These are phyloP conservation scores for Plasmodium fragile DNA, from an alignment of 169 alveolate genomes.

Conservation along the genomic window DNA sequence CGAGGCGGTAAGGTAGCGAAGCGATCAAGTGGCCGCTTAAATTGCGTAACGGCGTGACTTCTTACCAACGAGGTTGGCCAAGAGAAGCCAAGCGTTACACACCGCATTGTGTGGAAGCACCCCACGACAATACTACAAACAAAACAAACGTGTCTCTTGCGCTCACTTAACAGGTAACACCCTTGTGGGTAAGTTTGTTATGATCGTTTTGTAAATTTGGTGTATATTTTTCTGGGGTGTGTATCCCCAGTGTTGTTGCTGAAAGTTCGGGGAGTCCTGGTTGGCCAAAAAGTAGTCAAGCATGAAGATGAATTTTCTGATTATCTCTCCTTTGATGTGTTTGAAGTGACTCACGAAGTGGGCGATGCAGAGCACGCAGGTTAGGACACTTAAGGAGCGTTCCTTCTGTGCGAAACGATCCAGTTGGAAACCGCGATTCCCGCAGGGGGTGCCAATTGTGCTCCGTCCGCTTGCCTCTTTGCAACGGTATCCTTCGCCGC, in stretches of 20 bases:
- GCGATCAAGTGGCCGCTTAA: background rate
- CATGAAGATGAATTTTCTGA: conserved; percentile 31
- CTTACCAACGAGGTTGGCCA: background rate
- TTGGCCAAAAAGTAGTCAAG: conserved; percentile 22
- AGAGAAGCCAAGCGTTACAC: background rate
- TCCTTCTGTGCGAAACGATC: background rate
- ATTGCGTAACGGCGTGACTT: background rate
- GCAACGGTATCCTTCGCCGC: background rate
- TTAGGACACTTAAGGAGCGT: conserved; percentile 9
- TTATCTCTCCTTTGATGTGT: conserved; percentile 25
- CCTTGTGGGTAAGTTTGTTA: conserved; percentile 47
- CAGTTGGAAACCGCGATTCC: background rate
- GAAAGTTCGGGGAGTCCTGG: conserved; percentile 13
- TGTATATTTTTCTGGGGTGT: conserved; percentile 31
- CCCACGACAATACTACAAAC: background rate
- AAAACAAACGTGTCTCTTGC: background rate
- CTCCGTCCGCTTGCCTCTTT: background rate
- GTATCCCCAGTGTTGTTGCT: background rate
- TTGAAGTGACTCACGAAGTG: conserved; percentile 57
- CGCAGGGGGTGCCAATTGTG: background rate
- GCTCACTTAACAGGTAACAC: conserved; percentile 5
- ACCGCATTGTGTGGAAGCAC: background rate
- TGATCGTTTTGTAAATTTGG: conserved; percentile 46
- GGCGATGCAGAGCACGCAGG: conserved; percentile 60
- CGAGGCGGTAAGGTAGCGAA: background rate